Conservation (phyloP, 306 rosid genomes). For the Lithocarpus polystachyus region DNA sequence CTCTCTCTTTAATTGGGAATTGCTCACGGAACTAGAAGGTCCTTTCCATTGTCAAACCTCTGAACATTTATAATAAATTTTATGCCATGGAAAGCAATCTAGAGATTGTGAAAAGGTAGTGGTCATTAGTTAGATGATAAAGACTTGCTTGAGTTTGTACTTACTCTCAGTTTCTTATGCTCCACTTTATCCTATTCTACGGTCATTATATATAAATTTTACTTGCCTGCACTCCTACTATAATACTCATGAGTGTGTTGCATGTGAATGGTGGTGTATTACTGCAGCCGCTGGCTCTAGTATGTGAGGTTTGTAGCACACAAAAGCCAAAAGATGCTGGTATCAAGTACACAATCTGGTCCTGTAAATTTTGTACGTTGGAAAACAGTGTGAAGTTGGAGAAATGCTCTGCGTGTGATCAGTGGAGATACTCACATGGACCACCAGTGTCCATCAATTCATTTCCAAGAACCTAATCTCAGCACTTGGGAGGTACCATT, state of each 20-base stretch:
- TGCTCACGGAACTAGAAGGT: background rate
- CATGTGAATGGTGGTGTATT: constrained; percentile 31
- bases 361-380: constrained; percentile 71
- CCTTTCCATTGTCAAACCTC: background rate
- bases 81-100: background rate
- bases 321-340: constrained; percentile 58
- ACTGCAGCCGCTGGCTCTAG: constrained; percentile 65
- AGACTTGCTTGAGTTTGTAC: background rate
- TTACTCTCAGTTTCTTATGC: background rate
- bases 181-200: background rate
- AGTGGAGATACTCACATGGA: constrained; percentile 81
- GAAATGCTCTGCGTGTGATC: constrained; percentile 66
- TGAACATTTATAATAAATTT: background rate
- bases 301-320: constrained; percentile 69
- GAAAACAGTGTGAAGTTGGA: constrained; percentile 68
- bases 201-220: background rate
- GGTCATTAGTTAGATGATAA: background rate
- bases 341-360: constrained; percentile 50
- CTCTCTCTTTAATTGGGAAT: background rate
- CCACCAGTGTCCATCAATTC: constrained; percentile 30
- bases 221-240: background rate
- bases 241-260: background rate
- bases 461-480: constrained; percentile 27
- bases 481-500: constrained; percentile 32
- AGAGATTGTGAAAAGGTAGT: background rate